phyloP scores from a whole-genome alignment of 768 basidiomycete species.

The Candolleomyces eurysporus region DNA sequence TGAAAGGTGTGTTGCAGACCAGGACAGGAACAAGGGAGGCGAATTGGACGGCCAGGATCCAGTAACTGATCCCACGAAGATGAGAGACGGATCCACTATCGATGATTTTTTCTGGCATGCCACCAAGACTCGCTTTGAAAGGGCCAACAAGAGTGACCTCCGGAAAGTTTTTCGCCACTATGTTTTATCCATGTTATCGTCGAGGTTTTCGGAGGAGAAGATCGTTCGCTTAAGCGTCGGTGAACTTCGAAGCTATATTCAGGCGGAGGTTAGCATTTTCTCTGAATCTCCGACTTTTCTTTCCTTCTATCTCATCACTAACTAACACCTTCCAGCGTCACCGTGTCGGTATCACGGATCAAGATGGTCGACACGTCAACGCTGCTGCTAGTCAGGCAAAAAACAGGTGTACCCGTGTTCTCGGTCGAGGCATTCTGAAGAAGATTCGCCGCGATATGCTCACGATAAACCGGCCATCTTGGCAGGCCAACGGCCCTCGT shows the following conservation, averaged over 20 bases:
- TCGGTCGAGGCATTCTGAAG: neutral
- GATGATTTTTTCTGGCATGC: too few relatives aligned
- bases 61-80: too few relatives aligned
- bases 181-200: neutral
- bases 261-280: neutral
- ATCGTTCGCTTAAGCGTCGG: neutral
- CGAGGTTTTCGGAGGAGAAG: neutral
- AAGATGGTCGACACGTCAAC: neutral
- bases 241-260: neutral
- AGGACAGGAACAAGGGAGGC: too few relatives aligned
- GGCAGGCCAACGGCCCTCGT: constrained; percentile 13
- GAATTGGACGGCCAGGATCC: too few relatives aligned
- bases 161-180: too few relatives aligned
- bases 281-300: too few relatives aligned
- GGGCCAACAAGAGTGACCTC: too few relatives aligned
- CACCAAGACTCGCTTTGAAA: too few relatives aligned
- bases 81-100: too few relatives aligned
- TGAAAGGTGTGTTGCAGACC: too few relatives aligned
- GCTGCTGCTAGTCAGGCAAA: neutral
- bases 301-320: neutral
- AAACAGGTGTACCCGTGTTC: neutral
- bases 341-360: neutral
- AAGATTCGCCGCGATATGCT: constrained; percentile 17
- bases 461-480: constrained; percentile 15
- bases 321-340: neutral